These are phyloP conservation scores for Acer negundo DNA, from an alignment of 345 rosid genomes.

Conservation along the genomic window DNA sequence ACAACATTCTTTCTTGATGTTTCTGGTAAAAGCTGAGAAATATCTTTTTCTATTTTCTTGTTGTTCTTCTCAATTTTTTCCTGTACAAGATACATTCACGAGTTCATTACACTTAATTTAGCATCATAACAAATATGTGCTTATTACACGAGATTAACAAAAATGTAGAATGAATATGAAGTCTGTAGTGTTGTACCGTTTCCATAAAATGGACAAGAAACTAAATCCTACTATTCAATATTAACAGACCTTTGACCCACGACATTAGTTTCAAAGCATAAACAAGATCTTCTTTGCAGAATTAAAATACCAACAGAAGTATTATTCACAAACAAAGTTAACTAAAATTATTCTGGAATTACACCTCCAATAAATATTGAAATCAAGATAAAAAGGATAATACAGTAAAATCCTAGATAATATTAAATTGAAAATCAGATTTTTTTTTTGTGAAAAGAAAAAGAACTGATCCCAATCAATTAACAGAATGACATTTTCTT, in stretches of 20 bases:
- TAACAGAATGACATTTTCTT: neutral
- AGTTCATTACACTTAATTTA: conserved; percentile 3
- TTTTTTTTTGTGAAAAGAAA: no score
- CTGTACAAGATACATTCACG: conserved; percentile 35
- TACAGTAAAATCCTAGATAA: neutral
- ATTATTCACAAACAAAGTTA: neutral
- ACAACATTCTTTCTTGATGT: conserved; percentile 42
- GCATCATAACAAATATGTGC: neutral
- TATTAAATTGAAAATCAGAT: neutral
- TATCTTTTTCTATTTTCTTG: conserved; percentile 54
- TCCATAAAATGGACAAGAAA: neutral
- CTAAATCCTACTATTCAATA: conserved; percentile 2
- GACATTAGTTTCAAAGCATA: neutral
- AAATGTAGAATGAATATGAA: conserved; percentile 3
- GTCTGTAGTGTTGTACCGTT: neutral
- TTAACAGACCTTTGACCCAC: neutral
- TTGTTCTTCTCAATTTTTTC: conserved; percentile 69
- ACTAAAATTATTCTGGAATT: neutral
- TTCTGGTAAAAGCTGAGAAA: conserved; percentile 40
- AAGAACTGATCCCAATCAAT: neutral
- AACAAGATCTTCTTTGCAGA: neutral
- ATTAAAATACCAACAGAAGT: neutral
- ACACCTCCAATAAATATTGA: neutral
- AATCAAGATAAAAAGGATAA: neutral
- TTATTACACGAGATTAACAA: neutral